Conservation (phyloP, 257 asterid species). For the Solanum stenotomum region DNA sequence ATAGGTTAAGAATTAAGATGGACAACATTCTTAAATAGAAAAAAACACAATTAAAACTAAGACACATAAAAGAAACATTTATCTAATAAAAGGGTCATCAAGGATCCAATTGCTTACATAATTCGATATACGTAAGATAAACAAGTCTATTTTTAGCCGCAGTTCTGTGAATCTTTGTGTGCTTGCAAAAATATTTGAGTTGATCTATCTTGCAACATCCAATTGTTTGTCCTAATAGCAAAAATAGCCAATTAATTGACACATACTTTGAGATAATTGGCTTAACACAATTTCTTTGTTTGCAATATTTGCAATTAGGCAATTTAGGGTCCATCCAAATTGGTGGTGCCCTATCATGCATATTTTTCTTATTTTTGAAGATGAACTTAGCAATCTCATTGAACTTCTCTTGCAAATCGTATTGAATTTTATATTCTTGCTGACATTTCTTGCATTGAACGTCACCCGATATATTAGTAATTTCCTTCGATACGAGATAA, state of each 20-base stretch:
- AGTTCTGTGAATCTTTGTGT: constrained; percentile 6
- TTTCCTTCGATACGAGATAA: neutral
- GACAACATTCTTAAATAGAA: neutral
- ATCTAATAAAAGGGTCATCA: neutral
- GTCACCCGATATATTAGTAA: neutral
- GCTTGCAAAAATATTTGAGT: constrained; percentile 9
- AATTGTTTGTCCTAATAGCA: constrained; percentile 5
- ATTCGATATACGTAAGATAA: constrained; percentile 6
- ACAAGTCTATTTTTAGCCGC: constrained; percentile 14
- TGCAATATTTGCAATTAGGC: constrained; percentile 7
- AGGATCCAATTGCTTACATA: constrained; percentile 14
- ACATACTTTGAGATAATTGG: neutral
- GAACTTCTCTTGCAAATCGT: constrained; percentile 2
- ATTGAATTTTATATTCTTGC: neutral
- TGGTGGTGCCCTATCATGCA: constrained; percentile 11
- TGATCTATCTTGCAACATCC: constrained; percentile 7
- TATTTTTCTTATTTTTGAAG: neutral
- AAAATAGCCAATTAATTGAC: constrained; percentile 11
- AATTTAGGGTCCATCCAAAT: constrained; percentile 8
- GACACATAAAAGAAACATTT: neutral
- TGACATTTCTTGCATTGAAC: constrained; percentile 11
- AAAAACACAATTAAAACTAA: neutral
- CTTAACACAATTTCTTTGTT: constrained; percentile 8
- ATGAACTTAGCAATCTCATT: neutral
- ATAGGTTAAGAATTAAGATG: neutral